Percentiles rank a stretch among this genome's conserved stretches.
Conservation (phyloP, 768 basidiomycete species). For the Chalciporus pseudorubinellus region DNA sequence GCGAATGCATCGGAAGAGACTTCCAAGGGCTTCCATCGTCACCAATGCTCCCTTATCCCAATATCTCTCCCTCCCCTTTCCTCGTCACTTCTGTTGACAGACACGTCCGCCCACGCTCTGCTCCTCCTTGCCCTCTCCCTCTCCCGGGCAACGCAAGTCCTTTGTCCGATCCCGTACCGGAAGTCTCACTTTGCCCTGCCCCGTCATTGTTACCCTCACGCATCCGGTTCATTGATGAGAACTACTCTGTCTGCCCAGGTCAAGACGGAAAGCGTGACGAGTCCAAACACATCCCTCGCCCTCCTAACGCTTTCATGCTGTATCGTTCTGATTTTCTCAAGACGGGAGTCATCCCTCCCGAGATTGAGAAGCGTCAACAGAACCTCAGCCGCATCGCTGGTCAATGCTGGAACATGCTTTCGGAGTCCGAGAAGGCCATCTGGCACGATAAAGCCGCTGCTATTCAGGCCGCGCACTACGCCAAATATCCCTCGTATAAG, state of each 20-base stretch:
- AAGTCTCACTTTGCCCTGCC: not conserved
- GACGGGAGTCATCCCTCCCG: constrained; percentile 38
- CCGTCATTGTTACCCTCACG: constrained; percentile 10
- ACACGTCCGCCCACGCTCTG: constrained; percentile 8
- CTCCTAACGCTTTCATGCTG: constrained; percentile 58
- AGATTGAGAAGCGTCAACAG: constrained; percentile 52
- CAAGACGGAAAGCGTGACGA: constrained; percentile 1
- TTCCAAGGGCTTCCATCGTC: constrained; percentile 1
- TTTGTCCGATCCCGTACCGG: not conserved
- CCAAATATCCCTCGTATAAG: constrained; percentile 29
- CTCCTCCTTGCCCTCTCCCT: constrained; percentile 5
- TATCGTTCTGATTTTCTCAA: constrained; percentile 53
- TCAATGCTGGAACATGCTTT: constrained; percentile 49
- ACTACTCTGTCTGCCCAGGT: constrained; percentile 3
- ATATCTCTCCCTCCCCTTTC: not conserved
- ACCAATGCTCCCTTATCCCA: not conserved
- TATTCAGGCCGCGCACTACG: constrained; percentile 27
- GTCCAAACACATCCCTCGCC: constrained; percentile 41
- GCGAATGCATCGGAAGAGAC: not conserved
- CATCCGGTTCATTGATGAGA: not conserved
- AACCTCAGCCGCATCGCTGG: constrained; percentile 53
- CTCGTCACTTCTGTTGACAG: not conserved
- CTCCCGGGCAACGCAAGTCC: not conserved
- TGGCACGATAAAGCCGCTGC: constrained; percentile 35
- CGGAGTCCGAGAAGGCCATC: constrained; percentile 30